Conservation (phyloP, 371 early-diverging fungal genomes). For the Mortierella sp. region DNA sequence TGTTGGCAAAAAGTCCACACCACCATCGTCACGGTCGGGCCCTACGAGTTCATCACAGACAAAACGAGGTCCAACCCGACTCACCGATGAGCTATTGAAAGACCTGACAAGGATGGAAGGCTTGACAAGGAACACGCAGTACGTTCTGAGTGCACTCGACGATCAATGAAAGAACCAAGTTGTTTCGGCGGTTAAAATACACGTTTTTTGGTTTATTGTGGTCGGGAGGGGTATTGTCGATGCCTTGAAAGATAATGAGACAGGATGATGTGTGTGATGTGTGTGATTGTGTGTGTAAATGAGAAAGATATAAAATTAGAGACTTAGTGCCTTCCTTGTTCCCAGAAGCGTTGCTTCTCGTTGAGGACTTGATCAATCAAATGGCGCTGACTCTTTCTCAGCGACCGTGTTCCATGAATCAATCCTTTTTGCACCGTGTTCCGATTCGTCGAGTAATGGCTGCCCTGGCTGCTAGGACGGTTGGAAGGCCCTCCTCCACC, state of each 20-base stretch:
- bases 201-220: too few relatives aligned
- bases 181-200: too few relatives aligned
- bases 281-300: too few relatives aligned
- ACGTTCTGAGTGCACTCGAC: constrained; percentile 8
- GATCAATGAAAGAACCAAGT: neutral
- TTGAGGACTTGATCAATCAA: constrained; percentile 37
- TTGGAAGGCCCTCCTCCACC: too few relatives aligned
- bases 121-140: constrained; percentile 13
- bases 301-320: too few relatives aligned
- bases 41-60: neutral
- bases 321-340: too few relatives aligned
- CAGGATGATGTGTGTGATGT: neutral
- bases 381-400: constrained; percentile 47
- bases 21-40: constrained; percentile 1
- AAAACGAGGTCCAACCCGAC: constrained; percentile 1
- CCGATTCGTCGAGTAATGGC: neutral
- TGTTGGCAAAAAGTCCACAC: constrained; percentile 20
- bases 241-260: neutral
- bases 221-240: neutral
- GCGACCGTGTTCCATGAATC: constrained; percentile 18
- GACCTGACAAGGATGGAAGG: constrained; percentile 16
- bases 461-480: constrained; percentile 16
- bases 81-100: constrained; percentile 16
- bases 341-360: constrained; percentile 19
- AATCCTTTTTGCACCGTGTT: neutral